Conservation (phyloP, 2,329 filamentous ascomycete genomes). For the Stagonosporopsis cucurbitacearum region DNA sequence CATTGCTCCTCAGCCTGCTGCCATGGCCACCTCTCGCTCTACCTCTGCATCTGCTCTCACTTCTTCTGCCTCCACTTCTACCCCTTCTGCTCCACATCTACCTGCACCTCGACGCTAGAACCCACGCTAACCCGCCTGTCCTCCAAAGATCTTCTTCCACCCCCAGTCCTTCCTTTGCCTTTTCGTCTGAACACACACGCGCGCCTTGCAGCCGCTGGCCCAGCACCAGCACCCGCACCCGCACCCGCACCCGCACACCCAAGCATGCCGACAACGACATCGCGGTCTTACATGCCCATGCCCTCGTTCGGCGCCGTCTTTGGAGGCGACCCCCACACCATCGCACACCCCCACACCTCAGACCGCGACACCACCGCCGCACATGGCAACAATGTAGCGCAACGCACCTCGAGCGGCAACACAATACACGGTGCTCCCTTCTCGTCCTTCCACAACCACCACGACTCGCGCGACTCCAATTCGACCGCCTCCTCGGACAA, state of each 20-base stretch:
- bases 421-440: constrained; percentile 43
- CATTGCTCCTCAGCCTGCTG: constrained; percentile 11
- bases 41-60: constrained; percentile 3
- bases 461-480: constrained; percentile 78
- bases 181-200: constrained; percentile 32
- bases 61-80: constrained; percentile 23
- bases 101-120: constrained; percentile 19
- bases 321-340: constrained; percentile 63
- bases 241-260: constrained; percentile 3
- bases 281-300: constrained; percentile 58
- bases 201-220: constrained; percentile 25
- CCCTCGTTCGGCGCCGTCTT: constrained; percentile 79
- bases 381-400: constrained; percentile 43
- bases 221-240: constrained; percentile 14
- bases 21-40: constrained; percentile 4
- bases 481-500: constrained; percentile 90
- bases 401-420: constrained; percentile 46
- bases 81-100: constrained; percentile 16
- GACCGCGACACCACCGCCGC: constrained; percentile 21
- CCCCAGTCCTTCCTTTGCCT: constrained; percentile 44
- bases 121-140: constrained; percentile 45
- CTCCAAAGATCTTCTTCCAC: constrained; percentile 46
- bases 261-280: constrained; percentile 48
- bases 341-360: constrained; percentile 55
- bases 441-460: constrained; percentile 60